Evolutionary conservation across 2,329 filamentous ascomycete genomes (phyloP).

Genomic region (Coniosporium tulheliwenetii): DNA sequence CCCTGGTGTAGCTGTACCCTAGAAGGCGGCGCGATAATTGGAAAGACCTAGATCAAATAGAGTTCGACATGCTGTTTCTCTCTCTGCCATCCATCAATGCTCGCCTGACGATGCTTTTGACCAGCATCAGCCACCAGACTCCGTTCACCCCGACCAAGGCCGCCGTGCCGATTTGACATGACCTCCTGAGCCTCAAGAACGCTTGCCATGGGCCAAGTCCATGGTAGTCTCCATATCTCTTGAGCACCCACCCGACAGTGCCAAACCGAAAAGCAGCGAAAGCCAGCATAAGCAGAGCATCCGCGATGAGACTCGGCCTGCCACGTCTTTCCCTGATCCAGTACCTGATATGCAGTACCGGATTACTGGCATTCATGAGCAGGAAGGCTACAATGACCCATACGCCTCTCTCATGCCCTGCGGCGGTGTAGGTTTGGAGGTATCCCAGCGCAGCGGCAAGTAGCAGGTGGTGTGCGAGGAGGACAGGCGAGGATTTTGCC

Average conservation of each 20-base stretch:
- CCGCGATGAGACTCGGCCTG: not conserved
- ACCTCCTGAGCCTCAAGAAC: slow-evolving; percentile 5
- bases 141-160: slow-evolving; percentile 6
- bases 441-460: slow-evolving; percentile 5
- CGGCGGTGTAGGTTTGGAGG: slow-evolving; percentile 7
- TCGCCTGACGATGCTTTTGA: not conserved
- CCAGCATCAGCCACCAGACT: slow-evolving; percentile 4
- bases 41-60: not conserved
- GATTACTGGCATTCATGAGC: slow-evolving; percentile 8
- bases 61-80: not conserved
- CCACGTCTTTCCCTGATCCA: slow-evolving; percentile 3
- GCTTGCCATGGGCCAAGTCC: slow-evolving; percentile 6
- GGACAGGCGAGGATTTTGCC: not conserved
- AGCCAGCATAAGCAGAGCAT: slow-evolving; percentile 4
- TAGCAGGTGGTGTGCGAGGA: slow-evolving; percentile 5
- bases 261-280: slow-evolving; percentile 7
- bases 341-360: slow-evolving; percentile 8
- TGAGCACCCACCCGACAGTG: slow-evolving; percentile 5
- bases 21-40: too few species aligned
- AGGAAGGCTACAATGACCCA: slow-evolving; percentile 8
- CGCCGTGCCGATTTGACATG: slow-evolving; percentile 9
- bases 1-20: too few species aligned
- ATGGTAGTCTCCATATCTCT: slow-evolving; percentile 6
- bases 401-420: slow-evolving; percentile 8
- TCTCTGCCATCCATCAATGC: not conserved